Evolutionary conservation across 1,284 basidiomycete genomes (phyloP), one percentile per base, ranked within the genome.

Genomic region (Sporisorium reilianum): DNA sequence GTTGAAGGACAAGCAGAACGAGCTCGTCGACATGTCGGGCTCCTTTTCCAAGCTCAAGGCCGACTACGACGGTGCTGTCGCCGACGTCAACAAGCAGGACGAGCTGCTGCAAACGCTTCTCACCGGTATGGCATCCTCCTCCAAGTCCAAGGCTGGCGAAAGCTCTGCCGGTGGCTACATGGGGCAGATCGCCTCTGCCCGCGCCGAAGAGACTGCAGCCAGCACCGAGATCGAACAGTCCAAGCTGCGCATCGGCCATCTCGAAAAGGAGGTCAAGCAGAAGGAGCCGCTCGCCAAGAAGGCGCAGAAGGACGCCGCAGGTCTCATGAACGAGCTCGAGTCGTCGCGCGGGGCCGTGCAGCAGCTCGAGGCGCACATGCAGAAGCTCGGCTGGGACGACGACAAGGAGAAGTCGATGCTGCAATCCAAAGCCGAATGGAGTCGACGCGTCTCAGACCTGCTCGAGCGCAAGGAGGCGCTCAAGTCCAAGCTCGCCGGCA

Each of bases 41-140:
- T 63, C 70, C 28, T 80, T 80, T 28, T 76, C 55, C 53, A 49
- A 64, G 30, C 85, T 93, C 55, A 90, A 90, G 48, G 85, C 86
- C 1, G 87, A 89, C 0, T 92, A 92, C 85, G 89, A 90, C 65
- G 87, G 86, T 1, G 88, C 92, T 40, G 88, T 91, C 54, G 87
- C 88, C 4, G 89, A 90, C 26, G 88, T 97, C 5, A 86, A 88
- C 25, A 91, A 90, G 40, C 89, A 91, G 18, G 96, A 99, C 85
- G 94, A 95, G 81, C 91, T 99, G n/a, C 88, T 99, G 0, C 96
- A 98, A 85, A 95, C 93, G 0, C 89, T 99, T 11, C 88, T 96
- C 44, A 99, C 96, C 0, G 97, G 97, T 50, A 90, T 99, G 20
- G 91, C 92, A 0, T 88, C 89, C 1, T 65, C 58, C 14, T 90